These are phyloP conservation scores for Scenedesmus sp. DNA, from an alignment of 163 green algal species.

Conservation along the genomic window DNA sequence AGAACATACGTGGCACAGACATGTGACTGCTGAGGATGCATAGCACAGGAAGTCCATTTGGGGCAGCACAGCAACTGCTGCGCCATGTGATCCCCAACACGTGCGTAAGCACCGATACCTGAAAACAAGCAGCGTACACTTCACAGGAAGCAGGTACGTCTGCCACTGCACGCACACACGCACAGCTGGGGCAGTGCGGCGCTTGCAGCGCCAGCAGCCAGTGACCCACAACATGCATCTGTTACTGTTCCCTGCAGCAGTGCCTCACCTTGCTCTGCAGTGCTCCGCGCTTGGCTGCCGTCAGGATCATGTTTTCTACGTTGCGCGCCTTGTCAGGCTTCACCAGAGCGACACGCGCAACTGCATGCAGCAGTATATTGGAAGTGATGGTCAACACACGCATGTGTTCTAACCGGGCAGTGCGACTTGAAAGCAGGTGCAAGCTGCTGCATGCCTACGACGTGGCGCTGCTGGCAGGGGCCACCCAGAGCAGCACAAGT, in stretches of 20 bases:
- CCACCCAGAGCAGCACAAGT: no score
- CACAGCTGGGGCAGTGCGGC: not conserved
- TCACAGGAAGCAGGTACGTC: not conserved
- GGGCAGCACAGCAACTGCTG: no score
- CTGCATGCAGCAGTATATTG: slow-evolving; percentile 61
- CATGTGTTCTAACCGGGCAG: not conserved
- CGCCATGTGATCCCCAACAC: not conserved
- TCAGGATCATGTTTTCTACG: slow-evolving; percentile 94
- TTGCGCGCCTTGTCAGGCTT: slow-evolving; percentile 95
- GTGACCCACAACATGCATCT: no score
- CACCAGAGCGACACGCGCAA: slow-evolving; percentile 92
- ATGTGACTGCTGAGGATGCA: no score
- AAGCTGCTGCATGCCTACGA: no score
- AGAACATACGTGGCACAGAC: no score
- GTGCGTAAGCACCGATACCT: not conserved
- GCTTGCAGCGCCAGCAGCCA: no score
- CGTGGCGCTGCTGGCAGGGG: no score
- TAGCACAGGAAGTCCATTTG: no score
- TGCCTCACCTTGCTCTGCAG: slow-evolving; percentile 83
- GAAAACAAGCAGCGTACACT: not conserved
- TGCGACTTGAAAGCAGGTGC: no score
- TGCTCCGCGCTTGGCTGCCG: slow-evolving; percentile 81
- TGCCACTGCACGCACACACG: not conserved
- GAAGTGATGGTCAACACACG: not conserved
- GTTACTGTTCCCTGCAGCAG: not conserved